Conservation (phyloP, 2,329 filamentous ascomycete genomes). For the Claviceps pazoutovae region DNA sequence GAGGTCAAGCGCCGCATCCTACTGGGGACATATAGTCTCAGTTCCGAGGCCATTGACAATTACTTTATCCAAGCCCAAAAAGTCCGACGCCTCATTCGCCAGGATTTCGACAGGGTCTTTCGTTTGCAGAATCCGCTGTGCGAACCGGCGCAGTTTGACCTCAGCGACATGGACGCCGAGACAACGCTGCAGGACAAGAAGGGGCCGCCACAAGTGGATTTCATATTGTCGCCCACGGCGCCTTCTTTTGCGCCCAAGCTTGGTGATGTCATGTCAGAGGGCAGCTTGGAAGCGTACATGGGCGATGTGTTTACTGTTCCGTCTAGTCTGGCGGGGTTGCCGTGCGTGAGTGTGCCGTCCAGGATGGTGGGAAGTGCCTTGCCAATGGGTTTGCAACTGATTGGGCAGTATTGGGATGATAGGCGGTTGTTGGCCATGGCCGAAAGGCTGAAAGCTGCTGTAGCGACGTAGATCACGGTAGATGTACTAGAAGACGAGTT, state of each 20-base stretch:
- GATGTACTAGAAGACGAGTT: background rate
- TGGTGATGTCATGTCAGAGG: slow-evolving; percentile 39
- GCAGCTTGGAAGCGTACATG: slow-evolving; percentile 63
- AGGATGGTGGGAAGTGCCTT: slow-evolving; percentile 18
- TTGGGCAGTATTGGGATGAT: slow-evolving; percentile 74
- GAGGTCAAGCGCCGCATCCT: slow-evolving; percentile 82
- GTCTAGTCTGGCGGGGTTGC: slow-evolving; percentile 80
- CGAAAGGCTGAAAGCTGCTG: slow-evolving; percentile 20
- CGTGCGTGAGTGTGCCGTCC: slow-evolving; percentile 68
- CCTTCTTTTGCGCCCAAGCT: slow-evolving; percentile 60
- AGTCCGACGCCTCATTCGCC: slow-evolving; percentile 67
- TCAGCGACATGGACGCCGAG: slow-evolving; percentile 44
- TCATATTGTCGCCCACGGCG: slow-evolving; percentile 77
- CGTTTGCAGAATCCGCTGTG: slow-evolving; percentile 52
- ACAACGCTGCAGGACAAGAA: slow-evolving; percentile 40
- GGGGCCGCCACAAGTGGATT: slow-evolving; percentile 57
- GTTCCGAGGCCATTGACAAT: slow-evolving; percentile 83
- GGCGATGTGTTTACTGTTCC: slow-evolving; percentile 96
- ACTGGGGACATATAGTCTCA: slow-evolving; percentile 79
- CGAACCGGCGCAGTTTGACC: slow-evolving; percentile 37
- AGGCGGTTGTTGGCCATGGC: slow-evolving; percentile 46
- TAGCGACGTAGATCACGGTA: slow-evolving; percentile 13
- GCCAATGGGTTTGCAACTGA: slow-evolving; percentile 52
- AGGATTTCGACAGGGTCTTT: slow-evolving; percentile 77
- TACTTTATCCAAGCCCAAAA: slow-evolving; percentile 93